phyloP scores from a whole-genome alignment of 345 rosid species.

The Psidium guajava region DNA sequence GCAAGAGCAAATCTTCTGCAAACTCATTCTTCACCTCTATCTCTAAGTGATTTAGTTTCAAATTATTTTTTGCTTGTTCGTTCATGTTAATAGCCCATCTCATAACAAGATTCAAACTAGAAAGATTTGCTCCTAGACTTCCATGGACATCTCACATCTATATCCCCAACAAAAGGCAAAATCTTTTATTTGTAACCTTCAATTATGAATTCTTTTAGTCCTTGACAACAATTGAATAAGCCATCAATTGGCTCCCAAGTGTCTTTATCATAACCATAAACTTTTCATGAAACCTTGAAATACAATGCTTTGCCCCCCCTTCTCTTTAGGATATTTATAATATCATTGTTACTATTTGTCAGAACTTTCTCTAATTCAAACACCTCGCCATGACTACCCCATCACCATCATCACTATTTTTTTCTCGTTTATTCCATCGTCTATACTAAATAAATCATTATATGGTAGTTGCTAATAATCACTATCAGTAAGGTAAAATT shows the following conservation, averaged over 20 bases:
- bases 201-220: slow-evolving; percentile 34
- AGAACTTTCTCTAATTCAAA: slow-evolving; percentile 48
- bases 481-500: slow-evolving; percentile 23
- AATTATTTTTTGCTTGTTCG: no score
- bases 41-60: no score
- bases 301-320: slow-evolving; percentile 15
- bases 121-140: no score
- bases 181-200: slow-evolving; percentile 27
- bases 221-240: slow-evolving; percentile 27
- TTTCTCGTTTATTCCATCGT: slow-evolving; percentile 11
- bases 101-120: no score
- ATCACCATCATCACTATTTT: slow-evolving; percentile 2
- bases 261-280: slow-evolving; percentile 39
- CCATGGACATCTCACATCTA: no score
- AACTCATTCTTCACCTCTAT: no score
- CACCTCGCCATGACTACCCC: slow-evolving; percentile 18
- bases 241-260: slow-evolving; percentile 61
- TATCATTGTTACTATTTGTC: slow-evolving; percentile 7
- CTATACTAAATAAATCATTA: slow-evolving; percentile 3
- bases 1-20: no score
- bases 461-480: slow-evolving; percentile 6
- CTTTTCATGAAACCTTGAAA: slow-evolving; percentile 60
- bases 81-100: no score
- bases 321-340: slow-evolving; percentile 38
- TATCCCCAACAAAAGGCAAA: slow-evolving; percentile 22